Conservation (phyloP, 2,329 filamentous ascomycete species). For the Xylaria sp. region DNA sequence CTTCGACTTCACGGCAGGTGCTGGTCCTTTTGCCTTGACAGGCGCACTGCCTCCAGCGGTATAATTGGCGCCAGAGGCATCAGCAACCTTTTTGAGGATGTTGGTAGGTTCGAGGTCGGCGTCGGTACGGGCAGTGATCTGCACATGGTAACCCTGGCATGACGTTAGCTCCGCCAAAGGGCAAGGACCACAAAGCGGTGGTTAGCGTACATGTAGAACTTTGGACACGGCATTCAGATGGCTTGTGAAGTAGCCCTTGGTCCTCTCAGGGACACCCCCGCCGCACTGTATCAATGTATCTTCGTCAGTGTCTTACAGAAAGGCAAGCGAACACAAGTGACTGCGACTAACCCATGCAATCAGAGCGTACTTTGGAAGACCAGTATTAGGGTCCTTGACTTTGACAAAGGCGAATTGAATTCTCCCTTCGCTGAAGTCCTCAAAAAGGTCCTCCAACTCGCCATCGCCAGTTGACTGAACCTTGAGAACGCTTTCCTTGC, state of each 20-base stretch:
- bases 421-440: constrained; percentile 96
- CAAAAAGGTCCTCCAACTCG: constrained; percentile 87
- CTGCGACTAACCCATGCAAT: constrained; percentile 78
- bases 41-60: constrained; percentile 72
- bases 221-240: constrained; percentile 91
- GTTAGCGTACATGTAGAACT: constrained; percentile 72
- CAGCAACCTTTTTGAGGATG: constrained; percentile 92
- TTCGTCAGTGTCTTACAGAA: constrained; percentile 21
- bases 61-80: constrained; percentile 96
- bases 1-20: constrained; percentile 85
- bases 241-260: constrained; percentile 98
- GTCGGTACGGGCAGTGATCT: constrained; percentile 94
- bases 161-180: constrained; percentile 31
- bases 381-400: constrained; percentile 93
- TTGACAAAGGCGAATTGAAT: constrained; percentile 98
- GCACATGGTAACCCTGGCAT: constrained; percentile 87
- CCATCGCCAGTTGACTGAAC: constrained; percentile 95
- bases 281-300: constrained; percentile 70
- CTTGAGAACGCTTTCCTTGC: constrained; percentile 94
- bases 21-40: constrained; percentile 62
- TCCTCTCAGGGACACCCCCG: constrained; percentile 96
- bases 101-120: constrained; percentile 86
- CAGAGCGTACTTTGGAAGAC: constrained; percentile 88
- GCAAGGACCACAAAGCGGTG: neutral
- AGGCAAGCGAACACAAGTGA: neutral